These are phyloP conservation scores for Tripterygium wilfordii DNA, from an alignment of 177 flowering plant genomes.

Conservation along the genomic window DNA sequence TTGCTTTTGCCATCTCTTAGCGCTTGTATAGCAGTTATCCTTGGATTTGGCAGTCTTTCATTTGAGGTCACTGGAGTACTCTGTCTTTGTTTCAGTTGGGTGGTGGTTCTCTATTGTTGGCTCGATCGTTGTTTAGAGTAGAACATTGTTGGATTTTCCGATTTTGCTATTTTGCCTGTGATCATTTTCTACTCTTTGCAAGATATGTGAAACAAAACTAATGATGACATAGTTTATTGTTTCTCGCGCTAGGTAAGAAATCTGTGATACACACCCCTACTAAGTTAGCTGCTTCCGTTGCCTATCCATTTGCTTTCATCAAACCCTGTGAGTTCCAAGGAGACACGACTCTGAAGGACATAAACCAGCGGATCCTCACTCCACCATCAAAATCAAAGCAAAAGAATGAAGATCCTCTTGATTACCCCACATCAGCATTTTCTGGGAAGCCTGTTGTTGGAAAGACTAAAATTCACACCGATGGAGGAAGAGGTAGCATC, in stretches of 20 bases:
- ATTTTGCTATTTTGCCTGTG: too few species aligned
- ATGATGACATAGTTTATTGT: background rate
- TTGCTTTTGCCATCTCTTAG: too few species aligned
- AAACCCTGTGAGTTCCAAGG: constrained; percentile 80
- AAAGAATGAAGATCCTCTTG: constrained; percentile 34
- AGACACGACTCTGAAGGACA: constrained; percentile 85
- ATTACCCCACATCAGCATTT: constrained; percentile 82
- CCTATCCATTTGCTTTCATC: constrained; percentile 83
- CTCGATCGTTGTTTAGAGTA: too few species aligned
- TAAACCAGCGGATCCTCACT: constrained; percentile 70
- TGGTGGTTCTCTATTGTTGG: too few species aligned
- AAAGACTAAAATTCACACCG: constrained; percentile 85
- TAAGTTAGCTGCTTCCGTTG: constrained; percentile 70
- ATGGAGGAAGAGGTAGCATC: constrained; percentile 96
- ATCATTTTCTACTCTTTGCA: too few species aligned
- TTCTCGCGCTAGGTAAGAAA: constrained; percentile 48
- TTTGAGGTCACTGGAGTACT: too few species aligned
- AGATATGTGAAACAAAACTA: background rate
- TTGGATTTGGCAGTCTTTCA: too few species aligned
- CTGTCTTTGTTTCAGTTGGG: too few species aligned
- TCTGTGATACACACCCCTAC: constrained; percentile 54
- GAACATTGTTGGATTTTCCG: too few species aligned
- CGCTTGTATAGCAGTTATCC: too few species aligned
- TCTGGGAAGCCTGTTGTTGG: constrained; percentile 98
- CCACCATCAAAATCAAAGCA: constrained; percentile 47